Evolutionary conservation across 345 rosid species (phyloP).

Genomic region (Pelargonium nanum): DNA sequence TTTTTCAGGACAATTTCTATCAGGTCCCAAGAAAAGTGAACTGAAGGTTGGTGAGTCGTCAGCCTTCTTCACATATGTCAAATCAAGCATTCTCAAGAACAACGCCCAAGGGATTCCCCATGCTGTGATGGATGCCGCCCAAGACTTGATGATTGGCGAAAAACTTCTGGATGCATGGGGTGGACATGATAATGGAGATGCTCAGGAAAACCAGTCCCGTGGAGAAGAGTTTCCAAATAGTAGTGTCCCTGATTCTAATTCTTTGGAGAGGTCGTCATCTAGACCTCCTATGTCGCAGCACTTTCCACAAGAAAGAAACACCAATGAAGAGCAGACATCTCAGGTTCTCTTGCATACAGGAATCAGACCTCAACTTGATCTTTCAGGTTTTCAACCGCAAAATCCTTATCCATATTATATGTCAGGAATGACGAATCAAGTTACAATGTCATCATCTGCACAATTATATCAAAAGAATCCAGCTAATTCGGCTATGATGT

Average conservation of each 20-base stretch:
- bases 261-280: constrained; percentile 50
- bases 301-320: constrained; percentile 30
- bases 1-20: constrained; percentile 53
- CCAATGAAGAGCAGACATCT: constrained; percentile 28
- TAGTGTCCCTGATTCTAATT: constrained; percentile 40
- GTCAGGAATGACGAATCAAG: constrained; percentile 71
- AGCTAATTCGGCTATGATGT: constrained; percentile 33
- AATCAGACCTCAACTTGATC: constrained; percentile 37
- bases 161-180: constrained; percentile 19
- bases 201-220: constrained; percentile 40
- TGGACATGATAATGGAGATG: constrained; percentile 40
- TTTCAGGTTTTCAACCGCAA: constrained; percentile 39
- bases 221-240: constrained; percentile 51
- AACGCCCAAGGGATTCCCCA: constrained; percentile 15
- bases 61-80: constrained; percentile 89
- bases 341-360: constrained; percentile 26
- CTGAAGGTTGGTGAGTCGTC: constrained; percentile 81
- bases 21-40: constrained; percentile 71
- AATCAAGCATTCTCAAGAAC: constrained; percentile 37
- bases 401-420: constrained; percentile 55
- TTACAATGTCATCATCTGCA: constrained; percentile 52
- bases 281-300: constrained; percentile 53
- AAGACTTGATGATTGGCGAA: constrained; percentile 23
- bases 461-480: constrained; percentile 41
- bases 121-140: constrained; percentile 18